These are phyloP conservation scores for Camelina neglecta DNA, from an alignment of 345 rosid genomes.

Conservation along the genomic window DNA sequence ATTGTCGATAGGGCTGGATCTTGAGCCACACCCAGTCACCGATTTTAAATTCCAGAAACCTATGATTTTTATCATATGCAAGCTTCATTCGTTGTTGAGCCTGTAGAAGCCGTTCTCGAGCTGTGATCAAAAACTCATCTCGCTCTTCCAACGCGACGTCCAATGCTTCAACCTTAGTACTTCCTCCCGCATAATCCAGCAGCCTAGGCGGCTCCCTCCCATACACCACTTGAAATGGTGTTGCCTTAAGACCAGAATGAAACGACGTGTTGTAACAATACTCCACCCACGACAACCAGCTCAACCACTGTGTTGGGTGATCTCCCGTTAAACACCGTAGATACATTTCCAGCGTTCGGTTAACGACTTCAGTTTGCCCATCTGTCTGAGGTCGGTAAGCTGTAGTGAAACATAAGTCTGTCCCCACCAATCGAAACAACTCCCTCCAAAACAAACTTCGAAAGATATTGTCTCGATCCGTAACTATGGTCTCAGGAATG, in stretches of 20 bases:
- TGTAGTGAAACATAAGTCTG: no score
- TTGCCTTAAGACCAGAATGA: not conserved
- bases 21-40: not conserved
- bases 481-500: no score
- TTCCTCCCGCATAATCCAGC: not conserved
- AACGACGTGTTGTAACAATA: no score
- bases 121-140: not conserved
- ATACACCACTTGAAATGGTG: not conserved
- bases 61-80: not conserved
- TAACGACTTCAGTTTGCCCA: no score
- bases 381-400: no score
- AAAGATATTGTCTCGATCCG: not conserved
- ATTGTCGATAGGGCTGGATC: not conserved
- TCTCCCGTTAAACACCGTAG: not conserved
- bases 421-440: no score
- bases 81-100: not conserved
- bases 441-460: no score
- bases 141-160: not conserved
- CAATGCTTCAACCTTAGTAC: not conserved
- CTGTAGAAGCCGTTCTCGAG: not conserved
- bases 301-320: not conserved
- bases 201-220: not conserved
- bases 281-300: not conserved
- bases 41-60: not conserved
- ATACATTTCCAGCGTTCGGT: no score